A percentile compares a stretch with the other conserved stretches of the same genome.
phyloP scores from a whole-genome alignment of 129 eudicot species.

The Arctium lappa region DNA sequence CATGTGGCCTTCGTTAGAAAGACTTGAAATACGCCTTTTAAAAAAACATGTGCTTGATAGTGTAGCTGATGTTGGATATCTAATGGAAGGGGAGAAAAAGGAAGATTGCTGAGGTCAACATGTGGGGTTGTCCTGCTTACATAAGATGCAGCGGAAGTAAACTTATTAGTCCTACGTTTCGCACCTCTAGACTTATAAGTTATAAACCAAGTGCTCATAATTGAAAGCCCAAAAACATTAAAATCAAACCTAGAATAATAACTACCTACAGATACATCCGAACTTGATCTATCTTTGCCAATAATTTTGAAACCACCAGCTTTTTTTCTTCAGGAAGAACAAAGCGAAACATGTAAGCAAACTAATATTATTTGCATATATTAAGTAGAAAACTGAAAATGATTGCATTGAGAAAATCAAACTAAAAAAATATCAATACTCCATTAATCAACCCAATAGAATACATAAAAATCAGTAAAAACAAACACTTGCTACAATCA shows the following conservation, averaged over 20 bases:
- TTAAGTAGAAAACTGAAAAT: too few relatives aligned
- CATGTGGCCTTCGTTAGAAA: not conserved
- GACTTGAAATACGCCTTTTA: not conserved
- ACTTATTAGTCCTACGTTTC: not conserved
- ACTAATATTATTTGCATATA: not conserved
- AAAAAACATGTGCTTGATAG: not conserved
- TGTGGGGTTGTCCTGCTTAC: not conserved
- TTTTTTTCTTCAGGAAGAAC: not conserved
- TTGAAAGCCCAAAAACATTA: not conserved
- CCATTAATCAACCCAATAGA: not conserved
- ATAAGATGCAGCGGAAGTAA: not conserved
- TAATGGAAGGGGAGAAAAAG: not conserved
- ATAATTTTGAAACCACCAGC: not conserved
- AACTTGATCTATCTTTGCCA: not conserved
- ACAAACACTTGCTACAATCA: not conserved
- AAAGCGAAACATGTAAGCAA: not conserved
- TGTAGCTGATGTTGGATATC: not conserved
- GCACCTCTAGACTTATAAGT: not conserved
- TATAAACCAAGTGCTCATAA: not conserved
- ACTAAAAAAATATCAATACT: too few relatives aligned
- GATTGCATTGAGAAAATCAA: not conserved
- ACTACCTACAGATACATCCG: not conserved
- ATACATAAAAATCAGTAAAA: not conserved
- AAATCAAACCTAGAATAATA: not conserved
- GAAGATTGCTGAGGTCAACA: not conserved